Evolutionary conservation across 1,284 basidiomycete genomes (phyloP).

Genomic region (Sporisorium sorghi): DNA sequence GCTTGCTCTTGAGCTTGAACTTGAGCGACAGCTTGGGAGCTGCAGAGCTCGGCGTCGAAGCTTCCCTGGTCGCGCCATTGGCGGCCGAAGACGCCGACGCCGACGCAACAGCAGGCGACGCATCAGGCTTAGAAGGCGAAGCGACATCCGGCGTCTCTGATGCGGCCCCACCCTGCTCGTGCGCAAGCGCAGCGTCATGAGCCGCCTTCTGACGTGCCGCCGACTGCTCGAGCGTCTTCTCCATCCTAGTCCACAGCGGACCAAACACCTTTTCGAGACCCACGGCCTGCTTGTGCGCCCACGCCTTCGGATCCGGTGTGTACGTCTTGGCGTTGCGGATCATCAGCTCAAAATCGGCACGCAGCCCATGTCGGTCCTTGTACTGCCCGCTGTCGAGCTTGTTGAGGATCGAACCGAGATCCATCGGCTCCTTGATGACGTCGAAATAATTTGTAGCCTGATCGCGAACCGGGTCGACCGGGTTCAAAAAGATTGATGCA

Average conservation of each 20-base stretch:
- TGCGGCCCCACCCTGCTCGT: slow-evolving; percentile 18
- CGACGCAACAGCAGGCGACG: slow-evolving; percentile 1
- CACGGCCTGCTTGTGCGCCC: slow-evolving; percentile 81
- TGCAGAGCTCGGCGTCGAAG: slow-evolving; percentile 30
- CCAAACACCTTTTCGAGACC: slow-evolving; percentile 85
- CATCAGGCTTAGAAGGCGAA: slow-evolving; percentile 31
- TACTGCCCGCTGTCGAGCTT: slow-evolving; percentile 88
- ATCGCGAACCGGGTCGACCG: slow-evolving; percentile 76
- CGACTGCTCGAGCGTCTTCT: slow-evolving; percentile 68
- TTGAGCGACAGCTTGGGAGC: slow-evolving; percentile 42
- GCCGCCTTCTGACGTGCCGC: slow-evolving; percentile 58
- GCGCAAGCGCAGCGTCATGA: slow-evolving; percentile 41
- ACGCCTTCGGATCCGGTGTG: slow-evolving; percentile 78
- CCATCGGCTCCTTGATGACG: slow-evolving; percentile 93
- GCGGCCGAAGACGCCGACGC: background rate
- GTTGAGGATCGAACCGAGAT: slow-evolving; percentile 86
- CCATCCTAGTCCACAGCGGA: slow-evolving; percentile 75
- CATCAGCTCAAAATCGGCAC: slow-evolving; percentile 88
- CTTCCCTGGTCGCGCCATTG: slow-evolving; percentile 18
- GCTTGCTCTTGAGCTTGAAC: slow-evolving; percentile 46
- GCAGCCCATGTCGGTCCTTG: slow-evolving; percentile 83
- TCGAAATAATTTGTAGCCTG: slow-evolving; percentile 77
- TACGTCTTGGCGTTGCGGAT: slow-evolving; percentile 88
- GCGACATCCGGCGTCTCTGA: slow-evolving; percentile 26
- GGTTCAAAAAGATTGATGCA: slow-evolving; percentile 80